Conservation (phyloP, 345 rosid genomes). For the Brassica incana region DNA sequence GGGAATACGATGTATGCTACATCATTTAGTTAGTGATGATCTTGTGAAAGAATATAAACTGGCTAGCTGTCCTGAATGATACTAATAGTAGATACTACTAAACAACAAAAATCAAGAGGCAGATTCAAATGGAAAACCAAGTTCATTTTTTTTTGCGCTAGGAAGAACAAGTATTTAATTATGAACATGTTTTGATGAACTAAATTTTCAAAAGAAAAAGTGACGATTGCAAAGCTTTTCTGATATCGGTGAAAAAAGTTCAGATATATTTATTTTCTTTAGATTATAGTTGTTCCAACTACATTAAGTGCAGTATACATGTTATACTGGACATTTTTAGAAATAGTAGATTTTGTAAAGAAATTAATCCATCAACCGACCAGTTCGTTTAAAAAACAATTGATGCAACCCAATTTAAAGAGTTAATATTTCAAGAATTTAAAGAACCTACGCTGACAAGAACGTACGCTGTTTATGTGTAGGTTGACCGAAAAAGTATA, state of each 20-base stretch:
- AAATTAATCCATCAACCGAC: background rate
- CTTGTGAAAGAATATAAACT: background rate
- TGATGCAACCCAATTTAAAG: conserved; percentile 17
- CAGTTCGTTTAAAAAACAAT: background rate
- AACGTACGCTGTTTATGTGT: conserved; percentile 41
- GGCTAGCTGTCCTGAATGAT: background rate
- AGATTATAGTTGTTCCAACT: background rate
- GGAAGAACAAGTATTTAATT: background rate
- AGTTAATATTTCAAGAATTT: conserved; percentile 14
- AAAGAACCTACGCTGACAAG: conserved; percentile 37
- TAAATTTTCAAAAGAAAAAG: background rate
- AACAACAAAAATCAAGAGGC: background rate
- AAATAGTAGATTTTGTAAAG: background rate
- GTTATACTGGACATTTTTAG: background rate
- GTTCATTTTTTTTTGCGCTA: too few relatives aligned
- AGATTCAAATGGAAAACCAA: background rate
- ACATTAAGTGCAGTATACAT: background rate
- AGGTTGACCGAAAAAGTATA: conserved; percentile 32
- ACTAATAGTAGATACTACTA: background rate
- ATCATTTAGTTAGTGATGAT: background rate
- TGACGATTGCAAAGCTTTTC: background rate
- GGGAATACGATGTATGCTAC: too few relatives aligned
- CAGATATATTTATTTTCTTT: background rate
- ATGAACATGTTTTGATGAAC: background rate
- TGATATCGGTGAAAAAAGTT: background rate